Conservation (phyloP, 169 alveolate genomes). For the Amoebophrya sp. region DNA sequence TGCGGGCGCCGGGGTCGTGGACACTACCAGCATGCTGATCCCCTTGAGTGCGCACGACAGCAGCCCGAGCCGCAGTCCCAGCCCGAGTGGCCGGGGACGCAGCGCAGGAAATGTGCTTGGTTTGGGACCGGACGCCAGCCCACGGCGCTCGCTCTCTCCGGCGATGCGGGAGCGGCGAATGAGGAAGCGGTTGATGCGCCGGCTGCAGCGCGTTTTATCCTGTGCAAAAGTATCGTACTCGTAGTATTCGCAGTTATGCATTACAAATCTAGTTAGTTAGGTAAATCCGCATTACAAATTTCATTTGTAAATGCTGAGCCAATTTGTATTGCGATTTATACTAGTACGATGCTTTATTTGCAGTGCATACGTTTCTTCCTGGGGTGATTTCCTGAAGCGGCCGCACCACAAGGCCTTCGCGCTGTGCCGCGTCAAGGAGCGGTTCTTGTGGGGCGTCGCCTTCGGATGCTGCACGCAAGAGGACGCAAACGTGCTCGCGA, state of each 20-base stretch:
- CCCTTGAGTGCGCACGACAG: background rate
- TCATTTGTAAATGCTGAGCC: too few species aligned
- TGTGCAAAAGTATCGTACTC: too few species aligned
- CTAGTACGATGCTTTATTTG: too few species aligned
- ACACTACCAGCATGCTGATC: background rate
- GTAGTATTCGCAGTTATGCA: too few species aligned
- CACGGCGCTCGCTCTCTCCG: background rate
- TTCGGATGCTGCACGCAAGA: constrained; percentile 15
- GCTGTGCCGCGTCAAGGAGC: background rate
- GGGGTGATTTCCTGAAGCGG: background rate
- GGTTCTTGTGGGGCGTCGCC: constrained; percentile 19
- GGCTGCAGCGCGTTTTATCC: constrained; percentile 7
- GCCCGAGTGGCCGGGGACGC: background rate
- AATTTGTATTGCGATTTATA: too few species aligned
- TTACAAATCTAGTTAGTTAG: too few species aligned
- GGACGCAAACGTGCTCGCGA: background rate
- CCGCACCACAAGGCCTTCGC: constrained; percentile 17
- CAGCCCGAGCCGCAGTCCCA: background rate
- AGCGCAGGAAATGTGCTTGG: too few species aligned
- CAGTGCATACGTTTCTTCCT: too few species aligned
- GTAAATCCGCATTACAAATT: too few species aligned
- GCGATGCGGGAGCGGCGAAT: background rate
- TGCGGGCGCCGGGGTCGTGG: too few species aligned
- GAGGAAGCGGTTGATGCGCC: background rate
- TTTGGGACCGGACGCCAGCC: too few species aligned